A percentile compares a stretch with the other conserved stretches of the same genome.
Conservation (phyloP, 495 filamentous ascomycete species). For the Tuber borchii region DNA sequence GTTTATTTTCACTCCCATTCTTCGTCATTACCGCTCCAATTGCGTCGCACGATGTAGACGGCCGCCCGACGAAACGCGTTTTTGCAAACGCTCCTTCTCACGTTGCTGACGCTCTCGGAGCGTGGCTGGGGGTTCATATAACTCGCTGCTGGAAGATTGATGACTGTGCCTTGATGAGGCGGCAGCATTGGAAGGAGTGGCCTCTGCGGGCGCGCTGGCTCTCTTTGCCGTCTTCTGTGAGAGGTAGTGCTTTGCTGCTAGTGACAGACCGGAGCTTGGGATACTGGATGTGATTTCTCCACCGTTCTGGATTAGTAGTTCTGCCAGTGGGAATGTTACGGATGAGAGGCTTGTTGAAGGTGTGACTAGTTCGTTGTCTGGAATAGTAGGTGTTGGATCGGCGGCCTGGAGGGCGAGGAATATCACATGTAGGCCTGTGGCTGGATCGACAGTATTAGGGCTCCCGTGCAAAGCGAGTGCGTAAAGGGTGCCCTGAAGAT, state of each 20-base stretch:
- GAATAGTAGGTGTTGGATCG: conserved; percentile 68
- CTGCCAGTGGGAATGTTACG: conserved; percentile 70
- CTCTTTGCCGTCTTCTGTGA: conserved; percentile 64
- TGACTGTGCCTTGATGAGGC: background rate
- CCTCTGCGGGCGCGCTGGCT: conserved; percentile 27
- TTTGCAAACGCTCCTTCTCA: conserved; percentile 55
- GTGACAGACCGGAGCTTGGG: conserved; percentile 69
- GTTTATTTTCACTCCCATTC: background rate
- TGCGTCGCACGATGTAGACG: conserved; percentile 52
- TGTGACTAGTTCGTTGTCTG: conserved; percentile 17
- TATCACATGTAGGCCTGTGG: conserved; percentile 75
- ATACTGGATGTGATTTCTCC: conserved; percentile 70
- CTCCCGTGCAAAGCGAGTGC: conserved; percentile 82
- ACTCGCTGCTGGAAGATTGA: conserved; percentile 29
- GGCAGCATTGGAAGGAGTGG: conserved; percentile 33
- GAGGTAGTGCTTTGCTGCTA: conserved; percentile 71
- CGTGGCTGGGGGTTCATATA: conserved; percentile 19
- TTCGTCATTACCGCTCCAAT: conserved; percentile 23
- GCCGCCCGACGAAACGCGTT: conserved; percentile 58
- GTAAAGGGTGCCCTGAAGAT: conserved; percentile 84
- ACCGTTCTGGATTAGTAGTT: conserved; percentile 89
- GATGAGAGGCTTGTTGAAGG: conserved; percentile 32
- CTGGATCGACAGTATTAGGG: conserved; percentile 80
- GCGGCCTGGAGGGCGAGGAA: conserved; percentile 92
- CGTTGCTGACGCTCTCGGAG: conserved; percentile 46